These are phyloP conservation scores for Solanum etuberosum DNA, from an alignment of 257 asterid species.

Conservation along the genomic window DNA sequence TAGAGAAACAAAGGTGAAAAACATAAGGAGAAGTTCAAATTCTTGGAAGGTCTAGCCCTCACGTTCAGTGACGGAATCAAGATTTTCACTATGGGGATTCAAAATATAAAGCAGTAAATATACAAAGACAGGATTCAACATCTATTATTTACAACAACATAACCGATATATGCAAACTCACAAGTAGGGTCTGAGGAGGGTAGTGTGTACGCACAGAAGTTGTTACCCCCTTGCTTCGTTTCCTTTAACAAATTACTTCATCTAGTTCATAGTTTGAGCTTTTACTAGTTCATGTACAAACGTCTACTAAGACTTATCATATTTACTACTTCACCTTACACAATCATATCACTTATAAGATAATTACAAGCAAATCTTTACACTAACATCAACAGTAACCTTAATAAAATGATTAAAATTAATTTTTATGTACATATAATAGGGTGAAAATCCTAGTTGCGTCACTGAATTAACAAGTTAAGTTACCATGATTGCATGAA, in stretches of 20 bases:
- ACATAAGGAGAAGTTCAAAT: not conserved
- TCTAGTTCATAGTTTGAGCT: no score
- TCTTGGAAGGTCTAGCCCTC: not conserved
- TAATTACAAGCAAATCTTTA: not conserved
- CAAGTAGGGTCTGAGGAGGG: not conserved
- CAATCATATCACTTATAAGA: not conserved
- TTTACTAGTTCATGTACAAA: no score
- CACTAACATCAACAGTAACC: not conserved
- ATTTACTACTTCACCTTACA: not conserved
- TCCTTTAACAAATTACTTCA: no score
- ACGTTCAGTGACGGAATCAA: not conserved
- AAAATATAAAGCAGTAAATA: not conserved
- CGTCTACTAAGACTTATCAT: not conserved
- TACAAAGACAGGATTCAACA: not conserved
- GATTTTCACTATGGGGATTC: not conserved
- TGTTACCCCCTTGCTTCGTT: not conserved
- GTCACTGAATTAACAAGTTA: no score
- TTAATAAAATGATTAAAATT: not conserved
- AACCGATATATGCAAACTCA: not conserved
- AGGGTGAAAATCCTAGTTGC: no score
- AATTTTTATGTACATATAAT: no score
- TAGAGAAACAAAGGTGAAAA: not conserved
- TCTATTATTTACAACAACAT: not conserved
- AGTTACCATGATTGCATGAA: no score
- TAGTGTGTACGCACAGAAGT: not conserved